Evolutionary conservation across 1,284 basidiomycete genomes (phyloP).

Genomic region (Cerioporus squamosus): DNA sequence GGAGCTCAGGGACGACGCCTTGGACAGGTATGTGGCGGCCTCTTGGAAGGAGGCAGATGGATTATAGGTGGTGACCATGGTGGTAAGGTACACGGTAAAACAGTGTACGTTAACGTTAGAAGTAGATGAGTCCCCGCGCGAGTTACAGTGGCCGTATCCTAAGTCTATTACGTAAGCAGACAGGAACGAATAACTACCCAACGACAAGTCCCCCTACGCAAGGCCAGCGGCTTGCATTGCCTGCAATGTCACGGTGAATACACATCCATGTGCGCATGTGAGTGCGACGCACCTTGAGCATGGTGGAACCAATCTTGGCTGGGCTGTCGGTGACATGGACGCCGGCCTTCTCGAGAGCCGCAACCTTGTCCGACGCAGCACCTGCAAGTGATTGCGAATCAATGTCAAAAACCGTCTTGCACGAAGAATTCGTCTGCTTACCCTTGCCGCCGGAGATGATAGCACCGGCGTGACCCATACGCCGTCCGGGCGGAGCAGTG

Average conservation of each 20-base stretch:
- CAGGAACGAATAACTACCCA: slow-evolving; percentile 7
- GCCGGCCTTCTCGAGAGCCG: slow-evolving; percentile 92
- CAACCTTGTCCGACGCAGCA: slow-evolving; percentile 95
- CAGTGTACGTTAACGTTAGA: slow-evolving; percentile 6
- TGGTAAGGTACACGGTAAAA: slow-evolving; percentile 24
- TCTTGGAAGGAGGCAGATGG: slow-evolving; percentile 58
- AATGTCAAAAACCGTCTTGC: background rate
- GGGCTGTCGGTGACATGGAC: slow-evolving; percentile 95
- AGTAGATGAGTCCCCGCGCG: slow-evolving; percentile 2
- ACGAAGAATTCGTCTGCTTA: slow-evolving; percentile 23
- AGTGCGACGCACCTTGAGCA: slow-evolving; percentile 73
- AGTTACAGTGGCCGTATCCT: slow-evolving; percentile 21
- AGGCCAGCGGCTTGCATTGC: slow-evolving; percentile 88
- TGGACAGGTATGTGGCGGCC: slow-evolving; percentile 70
- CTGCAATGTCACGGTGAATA: slow-evolving; percentile 39
- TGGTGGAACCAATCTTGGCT: slow-evolving; percentile 89
- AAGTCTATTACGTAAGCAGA: slow-evolving; percentile 37
- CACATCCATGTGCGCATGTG: background rate
- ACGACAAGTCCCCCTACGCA: slow-evolving; percentile 48
- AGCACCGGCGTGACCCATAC: slow-evolving; percentile 99
- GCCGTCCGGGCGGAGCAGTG: slow-evolving; percentile 95
- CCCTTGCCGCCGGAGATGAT: slow-evolving; percentile 99
- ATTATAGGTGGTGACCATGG: slow-evolving; percentile 34
- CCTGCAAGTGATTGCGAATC: slow-evolving; percentile 43
- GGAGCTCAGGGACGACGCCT: slow-evolving; percentile 52